Percentiles rank a stretch among this genome's conserved stretches.
Evolutionary conservation across 1,139 yeast genomes (phyloP).

Genomic region (Debaryomycetaceae sp.): DNA sequence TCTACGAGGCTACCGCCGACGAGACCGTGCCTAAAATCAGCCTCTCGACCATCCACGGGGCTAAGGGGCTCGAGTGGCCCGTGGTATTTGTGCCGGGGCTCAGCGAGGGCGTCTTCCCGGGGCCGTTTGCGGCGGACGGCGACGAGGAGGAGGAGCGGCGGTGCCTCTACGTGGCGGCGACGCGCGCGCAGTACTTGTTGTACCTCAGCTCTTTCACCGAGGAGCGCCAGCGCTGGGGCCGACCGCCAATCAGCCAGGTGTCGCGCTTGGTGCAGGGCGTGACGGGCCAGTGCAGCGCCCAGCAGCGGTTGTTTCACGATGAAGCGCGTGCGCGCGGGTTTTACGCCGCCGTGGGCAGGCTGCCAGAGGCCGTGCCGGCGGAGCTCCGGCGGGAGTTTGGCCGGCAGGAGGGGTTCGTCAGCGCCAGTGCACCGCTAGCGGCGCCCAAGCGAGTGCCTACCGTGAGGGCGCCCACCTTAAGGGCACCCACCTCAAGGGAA

Average conservation of each 20-base stretch:
- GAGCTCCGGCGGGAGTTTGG: too few species aligned
- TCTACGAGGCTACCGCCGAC: slow-evolving; percentile 35
- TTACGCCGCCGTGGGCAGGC: too few species aligned
- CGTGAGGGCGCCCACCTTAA: too few species aligned
- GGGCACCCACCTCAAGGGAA: too few species aligned
- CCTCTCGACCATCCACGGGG: slow-evolving; percentile 78
- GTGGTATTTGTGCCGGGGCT: slow-evolving; percentile 78
- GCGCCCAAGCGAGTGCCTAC: too few species aligned
- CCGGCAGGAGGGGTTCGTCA: too few species aligned
- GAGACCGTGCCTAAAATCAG: slow-evolving; percentile 24
- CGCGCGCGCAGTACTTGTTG: slow-evolving; percentile 62
- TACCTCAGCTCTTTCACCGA: slow-evolving; percentile 34
- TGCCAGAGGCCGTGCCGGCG: too few species aligned
- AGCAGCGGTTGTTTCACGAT: too few species aligned
- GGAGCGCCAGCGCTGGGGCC: slow-evolving; percentile 17
- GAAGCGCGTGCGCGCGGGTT: too few species aligned
- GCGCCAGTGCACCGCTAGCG: too few species aligned
- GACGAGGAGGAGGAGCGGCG: slow-evolving; percentile 67
- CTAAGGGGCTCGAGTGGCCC: slow-evolving; percentile 96
- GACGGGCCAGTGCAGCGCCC: too few species aligned
- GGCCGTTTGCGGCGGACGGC: slow-evolving; percentile 30
- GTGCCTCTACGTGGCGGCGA: slow-evolving; percentile 81
- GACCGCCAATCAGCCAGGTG: slow-evolving; percentile 17
- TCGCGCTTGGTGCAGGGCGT: slow-evolving; percentile 30
- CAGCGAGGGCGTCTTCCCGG: slow-evolving; percentile 59